Base-by-base conservation (phyloP, 2,329 filamentous ascomycete species). In the Truncatella angustata region DNA sequence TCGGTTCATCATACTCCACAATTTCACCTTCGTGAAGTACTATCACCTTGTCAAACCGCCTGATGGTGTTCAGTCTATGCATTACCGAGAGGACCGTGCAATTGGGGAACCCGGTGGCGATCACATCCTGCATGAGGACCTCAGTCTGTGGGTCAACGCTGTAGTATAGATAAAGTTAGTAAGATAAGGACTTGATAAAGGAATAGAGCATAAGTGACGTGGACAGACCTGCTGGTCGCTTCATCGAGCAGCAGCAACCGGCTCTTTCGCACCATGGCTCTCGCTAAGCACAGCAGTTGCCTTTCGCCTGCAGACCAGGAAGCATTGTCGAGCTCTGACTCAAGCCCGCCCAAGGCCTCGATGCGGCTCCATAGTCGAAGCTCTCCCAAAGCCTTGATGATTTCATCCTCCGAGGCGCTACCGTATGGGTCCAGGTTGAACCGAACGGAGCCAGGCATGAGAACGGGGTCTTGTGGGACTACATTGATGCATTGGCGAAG, bases 401-500 rank as follows among this genome's bases (percentile, higher is more conserved):
- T 21, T 12, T 44, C 40, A 26, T 21, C 40, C 14, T 14, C 40
- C 40, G 40, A 21, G 40, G 12, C 40, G 40, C 40, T 4, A 32
- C 28, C 28, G 28, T 32, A 32, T 32, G 50, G 54, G 36, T 57
- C 53, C 6, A 60, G 46, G 44, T 58, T 60, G 47, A 52, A 54
- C 4, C 56, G 51, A 3, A 60, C 24, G 2, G 54, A 45, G n/a
- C 58, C 58, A 4, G 54, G 54, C 7, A 60, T 34, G 26, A 58
- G 52, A 43, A 57, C 56, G 0, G 56, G 44, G 9, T 60, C 56
- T 43, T 58, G 56, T 2, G 58, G 55, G 6, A 60, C 49, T 5
- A 55, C 54, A 30, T 54, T 56, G 36, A 60, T 14, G 6, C 49
- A 45, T 14, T 46, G 45, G 12, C 58, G 56, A 4, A 56, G n/a